Evolutionary conservation across 2,329 filamentous ascomycete genomes (phyloP), one percentile per base, ranked within the genome.

Genomic region (Aspergillus niger): DNA sequence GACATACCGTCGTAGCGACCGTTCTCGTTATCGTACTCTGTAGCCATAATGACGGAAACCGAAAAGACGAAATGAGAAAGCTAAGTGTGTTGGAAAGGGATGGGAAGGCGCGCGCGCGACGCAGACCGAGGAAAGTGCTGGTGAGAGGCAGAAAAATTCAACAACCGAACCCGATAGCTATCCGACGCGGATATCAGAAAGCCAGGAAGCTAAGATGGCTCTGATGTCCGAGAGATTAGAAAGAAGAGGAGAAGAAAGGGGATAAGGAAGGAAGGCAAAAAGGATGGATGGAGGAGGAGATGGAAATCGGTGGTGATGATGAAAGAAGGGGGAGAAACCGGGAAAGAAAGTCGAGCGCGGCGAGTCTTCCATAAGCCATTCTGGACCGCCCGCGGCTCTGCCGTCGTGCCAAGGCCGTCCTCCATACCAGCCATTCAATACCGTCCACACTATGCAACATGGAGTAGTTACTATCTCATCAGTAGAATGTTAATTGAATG

Each of bases 21-120:
- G 74, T 83, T 83, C 65, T 89, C 86, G 70, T 83, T 83, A 73
- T 89, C 86, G 80, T 87, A 89, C 69, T 90, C 87, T 36, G 67
- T 59, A 67, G 78, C 75, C 78, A 80, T 80, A 64, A 62, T 74
- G 67, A 62, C 26, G 63, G 61, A 59, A 56, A 62, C 69, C 61
- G 55, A 63, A 56, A 30, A 61, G 52, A 49, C 44, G 26, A 20
- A 41, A 30, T 55, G 38, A 48, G 41, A 51, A 24, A 52, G 41
- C 26, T 13, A 17, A 54, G 15, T 38, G 47, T 47, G 30, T 26
- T 39, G 26, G 44, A 55, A 36, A 20, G 20, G 48, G 36, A 43
- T 47, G 49, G 56, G 51, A 55, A 41, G 50, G 41, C 52, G 53
- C 53, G 53, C 53, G 53, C 53, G 53, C 39, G 39, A 55, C 41